These are phyloP conservation scores for Moesziomyces globuligerus DNA, from an alignment of 1,284 basidiomycete species.

Conservation along the genomic window DNA sequence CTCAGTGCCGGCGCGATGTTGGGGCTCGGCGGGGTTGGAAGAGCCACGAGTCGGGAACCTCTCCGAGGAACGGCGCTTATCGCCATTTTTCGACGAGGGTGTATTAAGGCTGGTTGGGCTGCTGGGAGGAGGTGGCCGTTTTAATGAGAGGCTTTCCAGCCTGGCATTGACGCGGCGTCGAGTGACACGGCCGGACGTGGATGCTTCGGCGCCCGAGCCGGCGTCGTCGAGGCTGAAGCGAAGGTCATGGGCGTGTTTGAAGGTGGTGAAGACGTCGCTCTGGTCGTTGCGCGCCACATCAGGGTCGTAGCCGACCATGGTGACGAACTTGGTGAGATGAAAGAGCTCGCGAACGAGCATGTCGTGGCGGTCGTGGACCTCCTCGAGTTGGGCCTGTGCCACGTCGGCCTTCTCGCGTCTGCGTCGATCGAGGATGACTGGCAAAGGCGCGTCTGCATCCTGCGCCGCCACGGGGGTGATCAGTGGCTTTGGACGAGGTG, in stretches of 20 bases:
- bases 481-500: constrained; percentile 15
- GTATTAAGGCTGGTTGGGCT: constrained; percentile 17
- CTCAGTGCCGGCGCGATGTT: constrained; percentile 3
- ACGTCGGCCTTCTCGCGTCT: constrained; percentile 29
- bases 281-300: constrained; percentile 43
- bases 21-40: constrained; percentile 15
- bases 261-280: constrained; percentile 53
- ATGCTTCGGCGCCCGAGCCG: constrained; percentile 10
- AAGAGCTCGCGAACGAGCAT: constrained; percentile 59
- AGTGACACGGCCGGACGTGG: constrained; percentile 37
- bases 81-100: constrained; percentile 9
- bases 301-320: constrained; percentile 58
- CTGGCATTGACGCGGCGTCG: constrained; percentile 45
- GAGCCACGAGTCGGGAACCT: constrained; percentile 14
- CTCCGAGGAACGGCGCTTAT: constrained; percentile 4
- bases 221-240: constrained; percentile 32
- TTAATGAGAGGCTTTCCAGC: constrained; percentile 45
- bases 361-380: constrained; percentile 53
- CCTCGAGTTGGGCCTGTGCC: constrained; percentile 46
- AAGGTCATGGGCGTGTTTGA: constrained; percentile 49
- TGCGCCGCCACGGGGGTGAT: constrained; percentile 32
- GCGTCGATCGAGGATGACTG: constrained; percentile 29
- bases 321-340: constrained; percentile 61
- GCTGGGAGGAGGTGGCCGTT: constrained; percentile 25
- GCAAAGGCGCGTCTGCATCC: constrained; percentile 16